phyloP scores from a whole-genome alignment of 2,329 filamentous ascomycete genomes.

The Arthroderma sp. region DNA sequence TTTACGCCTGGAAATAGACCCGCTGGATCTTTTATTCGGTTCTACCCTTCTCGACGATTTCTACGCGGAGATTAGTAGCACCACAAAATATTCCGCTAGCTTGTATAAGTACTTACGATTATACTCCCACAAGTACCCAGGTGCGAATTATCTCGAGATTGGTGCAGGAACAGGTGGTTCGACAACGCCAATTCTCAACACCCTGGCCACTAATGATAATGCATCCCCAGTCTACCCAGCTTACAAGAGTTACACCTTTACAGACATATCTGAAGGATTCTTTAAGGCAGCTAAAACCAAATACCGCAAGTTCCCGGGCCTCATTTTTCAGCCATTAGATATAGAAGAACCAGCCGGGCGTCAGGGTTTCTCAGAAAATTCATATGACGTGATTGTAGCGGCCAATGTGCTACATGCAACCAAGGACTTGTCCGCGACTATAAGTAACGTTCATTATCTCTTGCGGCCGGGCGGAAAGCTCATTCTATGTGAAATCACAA shows the following conservation, averaged over 20 bases:
- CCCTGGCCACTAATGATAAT: conserved; percentile 17
- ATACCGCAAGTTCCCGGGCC: conserved; percentile 16
- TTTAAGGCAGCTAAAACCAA: conserved; percentile 25
- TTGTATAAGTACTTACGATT: no score
- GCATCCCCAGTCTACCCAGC: no score
- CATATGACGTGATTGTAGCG: conserved; percentile 29
- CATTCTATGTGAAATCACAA: conserved; percentile 29
- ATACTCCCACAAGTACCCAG: conserved; percentile 28
- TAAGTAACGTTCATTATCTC: conserved; percentile 23
- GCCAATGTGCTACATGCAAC: conserved; percentile 31
- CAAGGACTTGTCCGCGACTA: conserved; percentile 13
- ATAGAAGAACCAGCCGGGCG: conserved; percentile 7
- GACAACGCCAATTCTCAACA: conserved; percentile 24
- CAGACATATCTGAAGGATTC: conserved; percentile 32
- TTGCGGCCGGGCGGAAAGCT: conserved; percentile 37
- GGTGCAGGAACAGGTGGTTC: conserved; percentile 35
- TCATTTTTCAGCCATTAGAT: conserved; percentile 22
- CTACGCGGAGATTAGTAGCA: no score
- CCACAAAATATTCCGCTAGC: no score
- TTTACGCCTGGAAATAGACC: conserved; percentile 17
- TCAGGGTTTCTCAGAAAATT: conserved; percentile 13
- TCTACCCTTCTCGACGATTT: no score
- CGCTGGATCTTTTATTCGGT: conserved; percentile 21
- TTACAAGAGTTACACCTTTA: conserved; percentile 34
- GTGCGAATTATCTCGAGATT: conserved; percentile 32